Conservation (phyloP, 768 basidiomycete species). For the Lactifluus volemus region DNA sequence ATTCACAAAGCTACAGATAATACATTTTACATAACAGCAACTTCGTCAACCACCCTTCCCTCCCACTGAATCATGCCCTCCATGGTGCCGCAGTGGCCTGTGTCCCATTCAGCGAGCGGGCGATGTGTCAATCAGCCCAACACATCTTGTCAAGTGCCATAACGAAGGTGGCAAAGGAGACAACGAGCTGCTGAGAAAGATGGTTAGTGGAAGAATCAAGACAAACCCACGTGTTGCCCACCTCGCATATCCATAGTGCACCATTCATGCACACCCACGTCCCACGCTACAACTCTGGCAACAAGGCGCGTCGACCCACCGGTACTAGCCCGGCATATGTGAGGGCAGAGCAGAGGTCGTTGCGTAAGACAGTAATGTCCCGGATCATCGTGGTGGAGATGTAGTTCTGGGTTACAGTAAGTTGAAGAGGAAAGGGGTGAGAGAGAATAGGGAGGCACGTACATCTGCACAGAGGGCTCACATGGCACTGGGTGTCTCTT, state of each 20-base stretch:
- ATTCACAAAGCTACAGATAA: no score
- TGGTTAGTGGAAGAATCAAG: no score
- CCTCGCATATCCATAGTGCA: constrained; percentile 63
- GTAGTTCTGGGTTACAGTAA: constrained; percentile 51
- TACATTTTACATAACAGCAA: no score
- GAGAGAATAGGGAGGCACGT: constrained; percentile 14
- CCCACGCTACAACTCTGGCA: constrained; percentile 60
- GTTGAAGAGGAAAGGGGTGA: not conserved
- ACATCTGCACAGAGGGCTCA: constrained; percentile 68
- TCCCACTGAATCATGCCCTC: no score
- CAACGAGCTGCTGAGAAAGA: no score
- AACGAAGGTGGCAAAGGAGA: no score
- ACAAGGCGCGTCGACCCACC: constrained; percentile 34
- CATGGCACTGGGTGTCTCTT: constrained; percentile 39
- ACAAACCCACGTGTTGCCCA: no score
- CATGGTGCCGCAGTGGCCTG: no score
- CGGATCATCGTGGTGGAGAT: constrained; percentile 66
- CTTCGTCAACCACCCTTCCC: no score
- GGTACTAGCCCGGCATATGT: constrained; percentile 62
- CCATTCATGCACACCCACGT: constrained; percentile 78
- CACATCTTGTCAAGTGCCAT: no score
- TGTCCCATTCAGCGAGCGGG: no score
- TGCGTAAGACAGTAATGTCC: constrained; percentile 69
- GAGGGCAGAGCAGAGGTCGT: constrained; percentile 68
- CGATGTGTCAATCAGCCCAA: no score